Evolutionary conservation across 805 yeast species (phyloP).

Genomic region (Saccharomycopsis sp.): DNA sequence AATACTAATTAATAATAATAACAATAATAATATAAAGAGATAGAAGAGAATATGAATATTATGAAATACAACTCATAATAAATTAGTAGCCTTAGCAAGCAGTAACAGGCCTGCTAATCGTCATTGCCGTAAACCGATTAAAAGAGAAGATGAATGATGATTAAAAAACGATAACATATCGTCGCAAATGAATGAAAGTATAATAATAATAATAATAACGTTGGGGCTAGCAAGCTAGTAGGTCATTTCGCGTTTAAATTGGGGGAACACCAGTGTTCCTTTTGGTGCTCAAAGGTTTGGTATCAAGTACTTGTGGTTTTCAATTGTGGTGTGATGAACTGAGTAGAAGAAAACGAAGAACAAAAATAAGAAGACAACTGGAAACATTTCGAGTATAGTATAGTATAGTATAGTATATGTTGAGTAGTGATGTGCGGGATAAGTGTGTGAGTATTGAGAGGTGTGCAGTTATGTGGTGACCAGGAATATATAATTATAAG

Average conservation of each 20-base stretch:
- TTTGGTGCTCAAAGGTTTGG: conserved; percentile 14
- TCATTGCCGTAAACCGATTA: neutral
- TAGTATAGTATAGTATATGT: too few relatives aligned
- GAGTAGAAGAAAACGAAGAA: conserved; percentile 13
- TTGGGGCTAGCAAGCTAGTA: neutral
- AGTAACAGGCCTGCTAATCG: neutral
- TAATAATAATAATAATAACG: neutral
- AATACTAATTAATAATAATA: neutral
- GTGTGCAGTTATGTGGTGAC: too few relatives aligned
- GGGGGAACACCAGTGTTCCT: neutral
- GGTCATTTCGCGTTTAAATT: neutral
- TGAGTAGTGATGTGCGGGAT: too few relatives aligned
- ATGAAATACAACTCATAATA: neutral
- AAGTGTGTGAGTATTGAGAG: too few relatives aligned
- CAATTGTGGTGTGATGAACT: conserved; percentile 16
- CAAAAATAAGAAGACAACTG: neutral
- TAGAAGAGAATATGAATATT: neutral
- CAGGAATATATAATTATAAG: too few relatives aligned
- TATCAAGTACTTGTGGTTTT: conserved; percentile 16
- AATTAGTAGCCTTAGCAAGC: neutral
- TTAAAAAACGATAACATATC: neutral
- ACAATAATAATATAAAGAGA: neutral
- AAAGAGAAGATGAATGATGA: neutral
- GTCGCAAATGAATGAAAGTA: neutral
- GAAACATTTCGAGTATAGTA: neutral